Percentiles rank a stretch among this genome's conserved stretches.
These are phyloP conservation scores for Paragyromitra xinjiangensis DNA, from an alignment of 495 filamentous ascomycete genomes.

Conservation along the genomic window DNA sequence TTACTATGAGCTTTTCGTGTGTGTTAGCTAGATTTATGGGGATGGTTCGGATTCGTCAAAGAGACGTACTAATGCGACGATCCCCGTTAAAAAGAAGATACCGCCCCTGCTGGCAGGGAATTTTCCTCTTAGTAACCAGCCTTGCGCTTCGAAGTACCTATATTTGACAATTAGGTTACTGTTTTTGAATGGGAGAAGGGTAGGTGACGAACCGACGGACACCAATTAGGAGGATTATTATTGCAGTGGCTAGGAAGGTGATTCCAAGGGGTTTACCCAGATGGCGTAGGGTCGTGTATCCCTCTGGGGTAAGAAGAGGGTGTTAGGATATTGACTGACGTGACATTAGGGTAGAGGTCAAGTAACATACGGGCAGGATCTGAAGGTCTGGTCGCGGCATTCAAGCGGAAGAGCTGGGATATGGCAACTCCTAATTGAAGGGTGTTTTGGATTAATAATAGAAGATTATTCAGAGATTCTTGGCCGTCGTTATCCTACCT, in stretches of 20 bases:
- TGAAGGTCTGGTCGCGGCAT: slow-evolving; percentile 62
- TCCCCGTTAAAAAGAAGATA: slow-evolving; percentile 76
- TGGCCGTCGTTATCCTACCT: slow-evolving; percentile 72
- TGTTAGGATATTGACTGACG: slow-evolving; percentile 55
- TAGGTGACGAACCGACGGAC: slow-evolving; percentile 67
- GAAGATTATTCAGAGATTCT: slow-evolving; percentile 67
- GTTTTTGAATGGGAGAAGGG: background rate
- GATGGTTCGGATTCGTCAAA: background rate
- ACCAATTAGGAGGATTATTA: slow-evolving; percentile 82
- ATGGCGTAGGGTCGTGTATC: slow-evolving; percentile 62
- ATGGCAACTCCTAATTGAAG: slow-evolving; percentile 68
- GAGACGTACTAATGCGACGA: slow-evolving; percentile 62
- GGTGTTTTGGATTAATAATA: slow-evolving; percentile 70
- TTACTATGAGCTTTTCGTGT: slow-evolving; percentile 71
- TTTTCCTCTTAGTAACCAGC: slow-evolving; percentile 92
- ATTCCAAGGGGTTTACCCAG: slow-evolving; percentile 92
- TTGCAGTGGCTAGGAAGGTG: slow-evolving; percentile 86
- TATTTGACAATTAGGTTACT: slow-evolving; percentile 40
- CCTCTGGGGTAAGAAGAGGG: slow-evolving; percentile 52
- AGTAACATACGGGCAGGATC: slow-evolving; percentile 61
- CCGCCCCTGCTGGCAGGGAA: slow-evolving; percentile 92
- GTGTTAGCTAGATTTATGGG: slow-evolving; percentile 53
- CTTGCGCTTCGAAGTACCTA: slow-evolving; percentile 69
- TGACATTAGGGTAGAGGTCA: slow-evolving; percentile 28
- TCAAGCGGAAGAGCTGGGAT: slow-evolving; percentile 96